These are phyloP conservation scores for Mycogone perniciosa DNA, from an alignment of 2,329 filamentous ascomycete species.

Conservation along the genomic window DNA sequence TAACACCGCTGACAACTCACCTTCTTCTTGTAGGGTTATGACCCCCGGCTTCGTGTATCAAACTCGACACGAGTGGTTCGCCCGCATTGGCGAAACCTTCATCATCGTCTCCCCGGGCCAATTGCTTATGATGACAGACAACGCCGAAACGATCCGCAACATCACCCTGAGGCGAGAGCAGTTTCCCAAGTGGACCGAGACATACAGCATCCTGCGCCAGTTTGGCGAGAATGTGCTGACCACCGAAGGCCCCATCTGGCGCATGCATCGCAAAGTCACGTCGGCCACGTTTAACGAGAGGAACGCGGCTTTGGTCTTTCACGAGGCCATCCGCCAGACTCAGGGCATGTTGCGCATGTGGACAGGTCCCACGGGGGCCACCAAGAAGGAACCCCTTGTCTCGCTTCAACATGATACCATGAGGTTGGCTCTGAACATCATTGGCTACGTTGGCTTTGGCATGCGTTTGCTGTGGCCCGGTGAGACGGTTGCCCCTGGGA, in stretches of 20 bases:
- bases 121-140: conserved; percentile 50
- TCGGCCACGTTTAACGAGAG: conserved; percentile 69
- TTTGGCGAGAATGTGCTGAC: conserved; percentile 69
- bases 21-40: conserved; percentile 34
- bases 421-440: conserved; percentile 50
- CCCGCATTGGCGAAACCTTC: conserved; percentile 56
- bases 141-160: conserved; percentile 59
- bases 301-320: conserved; percentile 63
- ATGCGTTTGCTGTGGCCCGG: conserved; percentile 56
- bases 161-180: conserved; percentile 60
- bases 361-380: conserved; percentile 31
- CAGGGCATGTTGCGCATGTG: conserved; percentile 54
- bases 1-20: conserved; percentile 20
- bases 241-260: conserved; percentile 64
- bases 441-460: conserved; percentile 66
- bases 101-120: conserved; percentile 53
- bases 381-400: conserved; percentile 38
- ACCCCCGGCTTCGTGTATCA: conserved; percentile 55
- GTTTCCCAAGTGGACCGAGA: conserved; percentile 48
- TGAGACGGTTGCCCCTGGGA: conserved; percentile 41
- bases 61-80: conserved; percentile 51
- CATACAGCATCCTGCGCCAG: conserved; percentile 30
- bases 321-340: conserved; percentile 56
- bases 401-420: conserved; percentile 60
- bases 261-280: conserved; percentile 64